Base-by-base conservation (phyloP, 495 filamentous ascomycete genomes). In the Trichoderma virens region DNA sequence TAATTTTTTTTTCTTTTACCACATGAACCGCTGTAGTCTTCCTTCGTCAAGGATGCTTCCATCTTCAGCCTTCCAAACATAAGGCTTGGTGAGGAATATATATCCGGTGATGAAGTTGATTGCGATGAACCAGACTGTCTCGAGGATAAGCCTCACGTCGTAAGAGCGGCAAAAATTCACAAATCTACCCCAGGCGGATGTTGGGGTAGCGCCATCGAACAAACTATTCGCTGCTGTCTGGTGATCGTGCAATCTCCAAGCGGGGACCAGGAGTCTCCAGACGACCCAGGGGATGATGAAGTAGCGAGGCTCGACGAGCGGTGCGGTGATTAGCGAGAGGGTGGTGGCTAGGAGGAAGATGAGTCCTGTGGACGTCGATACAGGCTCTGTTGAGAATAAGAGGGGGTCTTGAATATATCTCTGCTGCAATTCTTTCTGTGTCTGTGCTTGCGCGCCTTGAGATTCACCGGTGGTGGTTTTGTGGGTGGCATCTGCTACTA, bases 241-340 rank as follows among this genome's bases (percentile, higher is more conserved):
- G 25, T 60, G 62, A 18, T 41, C 18, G 18, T 59, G 65, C 41
- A 34, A 16, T 11, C 35, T 77, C 77, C 63, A 70, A 16, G 75
- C 68, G 7, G 89, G 89, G 0, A 97, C 74, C 73, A 96, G 85
- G 14, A 97, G 75, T 9, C 95, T 81, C 90, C 92, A 98, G 71
- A 97, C 85, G 31, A 97, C 84, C 94, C 94, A 98, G 0, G 93
- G 93, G 3, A 96, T 80, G 70, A 98, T 93, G 71, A 95, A 93
- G 71, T 98, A 98, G 5, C 94, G 83, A 2, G 92, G 93, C 70
- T 98, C 94, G 13, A 98, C 93, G 2, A 98, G 82, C 2, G 94
- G 92, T 0, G 95, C 93, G 0, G 91, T 92, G 54, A 95, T 72
- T 27, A 98, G 81, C 2, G 90, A 93, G 8, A 94, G 80, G 0